Conservation (phyloP, 2,329 filamentous ascomycete genomes). For the Xylariaceae sp. region DNA sequence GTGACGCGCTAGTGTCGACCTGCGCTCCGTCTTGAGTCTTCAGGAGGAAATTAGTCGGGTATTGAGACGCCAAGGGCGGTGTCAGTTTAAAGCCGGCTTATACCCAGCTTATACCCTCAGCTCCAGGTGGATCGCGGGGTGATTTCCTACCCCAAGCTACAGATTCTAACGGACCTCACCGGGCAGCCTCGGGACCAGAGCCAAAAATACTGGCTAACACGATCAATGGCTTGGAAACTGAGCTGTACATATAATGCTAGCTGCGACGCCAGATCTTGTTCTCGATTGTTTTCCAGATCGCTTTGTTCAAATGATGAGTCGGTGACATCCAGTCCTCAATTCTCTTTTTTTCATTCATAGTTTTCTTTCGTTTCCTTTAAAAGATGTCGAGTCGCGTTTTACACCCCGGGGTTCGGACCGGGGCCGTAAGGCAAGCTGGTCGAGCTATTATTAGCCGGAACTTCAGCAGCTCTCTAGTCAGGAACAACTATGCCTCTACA, state of each 20-base stretch:
- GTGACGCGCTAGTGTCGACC: neutral
- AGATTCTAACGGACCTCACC: neutral
- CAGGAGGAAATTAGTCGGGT: neutral
- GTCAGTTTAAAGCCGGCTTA: constrained; percentile 17
- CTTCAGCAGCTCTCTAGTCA: constrained; percentile 21
- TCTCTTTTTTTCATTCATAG: neutral
- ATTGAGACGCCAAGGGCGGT: neutral
- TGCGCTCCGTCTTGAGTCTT: neutral
- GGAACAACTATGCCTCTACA: constrained; percentile 30
- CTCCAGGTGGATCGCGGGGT: neutral
- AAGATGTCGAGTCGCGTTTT: constrained; percentile 6
- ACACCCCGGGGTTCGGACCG: constrained; percentile 1
- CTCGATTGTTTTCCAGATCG: neutral
- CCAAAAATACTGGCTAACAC: neutral
- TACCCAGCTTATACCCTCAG: neutral
- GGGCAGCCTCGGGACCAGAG: neutral
- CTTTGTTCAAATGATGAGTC: neutral
- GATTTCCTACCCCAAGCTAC: neutral
- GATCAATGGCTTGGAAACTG: neutral
- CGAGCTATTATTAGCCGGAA: constrained; percentile 10
- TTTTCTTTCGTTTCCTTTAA: neutral
- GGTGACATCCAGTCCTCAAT: neutral
- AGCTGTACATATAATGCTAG: neutral
- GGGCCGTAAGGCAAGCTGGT: constrained; percentile 6
- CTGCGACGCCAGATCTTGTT: neutral